These are phyloP conservation scores for Candida mattraensis DNA, from an alignment of 805 yeast species.

Conservation along the genomic window DNA sequence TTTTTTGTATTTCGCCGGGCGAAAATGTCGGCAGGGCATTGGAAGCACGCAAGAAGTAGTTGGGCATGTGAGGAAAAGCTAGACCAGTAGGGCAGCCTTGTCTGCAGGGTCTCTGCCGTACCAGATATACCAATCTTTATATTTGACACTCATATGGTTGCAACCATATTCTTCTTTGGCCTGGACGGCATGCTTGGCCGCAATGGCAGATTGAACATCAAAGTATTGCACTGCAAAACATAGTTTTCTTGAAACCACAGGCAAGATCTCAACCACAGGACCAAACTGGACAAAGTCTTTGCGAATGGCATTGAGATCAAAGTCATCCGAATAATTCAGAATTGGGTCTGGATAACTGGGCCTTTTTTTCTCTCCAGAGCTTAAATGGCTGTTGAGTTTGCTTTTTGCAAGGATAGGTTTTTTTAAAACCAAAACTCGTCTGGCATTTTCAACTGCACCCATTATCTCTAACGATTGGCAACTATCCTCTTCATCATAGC, in stretches of 20 bases:
- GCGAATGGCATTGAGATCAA: conserved; percentile 45
- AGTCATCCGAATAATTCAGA: conserved; percentile 41
- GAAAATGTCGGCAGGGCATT: too few relatives aligned
- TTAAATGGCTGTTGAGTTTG: conserved; percentile 12
- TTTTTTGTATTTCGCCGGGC: too few relatives aligned
- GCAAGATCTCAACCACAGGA: conserved; percentile 56
- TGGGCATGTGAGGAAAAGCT: too few relatives aligned
- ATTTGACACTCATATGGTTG: conserved; percentile 40
- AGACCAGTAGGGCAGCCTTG: conserved; percentile 32
- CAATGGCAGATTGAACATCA: conserved; percentile 58
- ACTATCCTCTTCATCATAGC: conserved; percentile 11
- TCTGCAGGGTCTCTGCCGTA: conserved; percentile 70
- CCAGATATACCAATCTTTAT: conserved; percentile 61
- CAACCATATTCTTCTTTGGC: conserved; percentile 18
- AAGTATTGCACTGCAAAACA: conserved; percentile 61
- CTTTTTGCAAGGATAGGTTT: conserved; percentile 31
- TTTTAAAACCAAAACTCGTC: conserved; percentile 56
- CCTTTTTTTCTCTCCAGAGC: conserved; percentile 18
- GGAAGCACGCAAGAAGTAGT: too few relatives aligned
- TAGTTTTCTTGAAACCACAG: conserved; percentile 65
- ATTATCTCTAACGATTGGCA: conserved; percentile 31
- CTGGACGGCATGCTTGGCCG: conserved; percentile 51
- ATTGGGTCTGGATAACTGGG: conserved; percentile 44
- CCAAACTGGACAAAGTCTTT: conserved; percentile 60
- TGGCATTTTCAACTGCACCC: conserved; percentile 41